phyloP scores from a whole-genome alignment of 768 basidiomycete species.

The Phaffia australis region DNA sequence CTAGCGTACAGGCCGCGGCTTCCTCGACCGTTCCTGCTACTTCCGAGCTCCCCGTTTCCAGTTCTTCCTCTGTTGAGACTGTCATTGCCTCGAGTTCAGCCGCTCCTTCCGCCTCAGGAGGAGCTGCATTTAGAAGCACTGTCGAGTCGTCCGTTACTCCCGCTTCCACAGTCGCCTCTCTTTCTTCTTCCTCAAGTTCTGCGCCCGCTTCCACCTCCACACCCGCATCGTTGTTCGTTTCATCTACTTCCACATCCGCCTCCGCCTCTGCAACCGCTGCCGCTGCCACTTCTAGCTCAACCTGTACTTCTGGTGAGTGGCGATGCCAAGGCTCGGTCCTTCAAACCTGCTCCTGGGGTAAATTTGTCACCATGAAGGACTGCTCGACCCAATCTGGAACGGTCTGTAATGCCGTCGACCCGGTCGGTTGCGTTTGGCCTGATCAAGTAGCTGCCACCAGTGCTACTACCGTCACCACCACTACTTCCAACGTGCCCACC shows the following conservation, averaged over 20 bases:
- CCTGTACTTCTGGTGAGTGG: neutral
- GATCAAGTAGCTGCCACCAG: slow-evolving; percentile 9
- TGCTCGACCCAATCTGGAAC: neutral
- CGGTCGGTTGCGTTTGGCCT: slow-evolving; percentile 25
- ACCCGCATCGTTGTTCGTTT: neutral
- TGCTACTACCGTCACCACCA: neutral
- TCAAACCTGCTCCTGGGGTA: neutral
- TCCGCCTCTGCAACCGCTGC: neutral
- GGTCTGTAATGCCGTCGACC: slow-evolving; percentile 1
- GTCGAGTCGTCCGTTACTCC: no score
- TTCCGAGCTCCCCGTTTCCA: neutral
- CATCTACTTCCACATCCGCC: neutral
- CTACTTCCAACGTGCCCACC: neutral
- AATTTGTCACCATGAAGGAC: neutral
- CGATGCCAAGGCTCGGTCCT: neutral
- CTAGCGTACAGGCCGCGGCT: neutral
- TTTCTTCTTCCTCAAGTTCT: no score
- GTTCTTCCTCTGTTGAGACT: no score
- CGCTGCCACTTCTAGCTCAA: neutral
- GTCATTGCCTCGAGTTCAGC: no score
- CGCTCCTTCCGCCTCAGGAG: neutral
- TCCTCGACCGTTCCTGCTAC: neutral
- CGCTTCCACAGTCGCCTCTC: neutral
- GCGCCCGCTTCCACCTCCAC: neutral
- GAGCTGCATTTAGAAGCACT: neutral